Evolutionary conservation across 2,329 filamentous ascomycete species (phyloP), one percentile per base, ranked within the genome.

Genomic region (Waltergamsia citrina): DNA sequence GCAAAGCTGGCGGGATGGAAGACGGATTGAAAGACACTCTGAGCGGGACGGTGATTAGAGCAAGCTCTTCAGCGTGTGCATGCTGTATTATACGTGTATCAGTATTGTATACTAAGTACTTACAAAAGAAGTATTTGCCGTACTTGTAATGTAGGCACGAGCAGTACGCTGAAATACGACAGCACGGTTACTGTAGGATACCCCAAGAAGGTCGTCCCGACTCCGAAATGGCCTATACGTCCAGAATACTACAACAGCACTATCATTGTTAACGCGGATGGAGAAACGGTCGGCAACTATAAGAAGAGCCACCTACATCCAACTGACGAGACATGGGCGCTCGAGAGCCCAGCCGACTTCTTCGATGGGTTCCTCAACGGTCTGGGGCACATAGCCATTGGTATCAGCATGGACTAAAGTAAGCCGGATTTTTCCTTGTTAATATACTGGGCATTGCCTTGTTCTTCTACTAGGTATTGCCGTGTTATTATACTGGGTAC

Each of bases 121-220:
- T n/a, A n/a, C n/a, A n/a, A n/a, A n/a, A n/a, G n/a, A n/a, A n/a
- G n/a, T n/a, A n/a, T n/a, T n/a, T n/a, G n/a, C n/a, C n/a, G n/a
- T n/a, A n/a, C n/a, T n/a, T n/a, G n/a, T n/a, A n/a, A n/a, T n/a
- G n/a, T n/a, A n/a, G n/a, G n/a, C n/a, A n/a, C n/a, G n/a, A n/a
- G n/a, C n/a, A n/a, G n/a, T n/a, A n/a, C n/a, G n/a, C 60, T 74
- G 16, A 77, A 76, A 43, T 66, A 81, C 46, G 65, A 78, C 38
- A 87, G 82, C 47, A 60, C 68, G 32, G 81, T 90, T 1, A 70
- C 74, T 1, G 74, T 76, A 2, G 85, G 85, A 1, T 92, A 90
- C 35, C 84, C 85, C 0, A 85, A 92, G 37, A 74, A 71, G 44
- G 71, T 70, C 1, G 74, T 79, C 32, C 47, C 69, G 1, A 50